Evolutionary conservation across 2,329 filamentous ascomycete species (phyloP), one percentile per base, ranked within the genome.

Genomic region (Neonectria sp.): DNA sequence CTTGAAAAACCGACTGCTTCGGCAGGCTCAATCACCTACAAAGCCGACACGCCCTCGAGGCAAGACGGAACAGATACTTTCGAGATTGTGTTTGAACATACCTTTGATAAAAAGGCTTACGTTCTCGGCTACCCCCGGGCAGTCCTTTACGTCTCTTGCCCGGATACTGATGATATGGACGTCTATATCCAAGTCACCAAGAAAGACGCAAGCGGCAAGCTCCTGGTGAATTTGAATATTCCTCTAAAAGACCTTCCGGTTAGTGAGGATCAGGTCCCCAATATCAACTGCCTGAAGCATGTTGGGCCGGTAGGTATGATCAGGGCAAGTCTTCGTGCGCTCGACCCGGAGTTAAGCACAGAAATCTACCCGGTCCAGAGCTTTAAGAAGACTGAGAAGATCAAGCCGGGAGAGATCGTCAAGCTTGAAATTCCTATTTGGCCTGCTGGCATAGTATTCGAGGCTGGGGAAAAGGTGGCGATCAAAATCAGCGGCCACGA

Each of bases 101-200:
- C 21, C 21, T 21, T 21, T 21, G 21, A 21, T 21, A 21, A 21
- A 21, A 21, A 21, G 21, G 21, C 21, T 21, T 21, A 21, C 21
- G 21, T 21, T 21, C 21, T 21, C 21, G 21, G 21, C 21, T 21
- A 21, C 21, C 21, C 21, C 21, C 21, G 21, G 21, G 63, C 48
- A 2, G 53, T 69, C 2, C 2, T 70, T 7, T 49, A 53, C 13
- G 67, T 70, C 60, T 67, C 67, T 4, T 70, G 68, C 4, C 53
- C 52, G 2, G 77, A 82, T 8, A 70, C 78, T 52, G 77, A 86
- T 46, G 85, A 86, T 59, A 78, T 86, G 65, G 82, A 80, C 31
- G 77, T 86, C 1, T 85, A 79, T 59, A 77, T 86, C 7, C 58
- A 67, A 3, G 51, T 76, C 3, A 64, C 70, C 25, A 75, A 75